phyloP scores from a whole-genome alignment of 139 green algal species.

The Gonium pectorale region DNA sequence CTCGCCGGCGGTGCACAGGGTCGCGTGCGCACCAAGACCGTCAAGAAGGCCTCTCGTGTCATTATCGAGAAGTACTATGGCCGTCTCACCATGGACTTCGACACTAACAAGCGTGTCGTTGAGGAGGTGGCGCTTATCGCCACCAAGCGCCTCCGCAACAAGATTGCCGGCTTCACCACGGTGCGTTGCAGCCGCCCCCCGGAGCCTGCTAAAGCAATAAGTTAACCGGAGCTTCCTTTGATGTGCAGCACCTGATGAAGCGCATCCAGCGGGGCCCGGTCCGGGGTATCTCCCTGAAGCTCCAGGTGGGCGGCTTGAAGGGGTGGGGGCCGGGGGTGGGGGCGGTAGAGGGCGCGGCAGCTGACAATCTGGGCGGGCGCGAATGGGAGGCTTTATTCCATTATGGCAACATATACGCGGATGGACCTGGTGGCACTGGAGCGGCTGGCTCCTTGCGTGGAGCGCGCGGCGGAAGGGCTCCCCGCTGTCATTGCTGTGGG shows the following conservation, averaged over 20 bases:
- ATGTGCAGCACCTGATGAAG: slow-evolving; percentile 98
- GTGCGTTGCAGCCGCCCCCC: slow-evolving; percentile 63
- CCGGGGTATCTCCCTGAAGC: slow-evolving; percentile 99
- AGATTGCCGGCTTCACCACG: slow-evolving; percentile 99
- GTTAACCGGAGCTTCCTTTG: background rate
- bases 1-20: no score
- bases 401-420: no score
- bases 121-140: slow-evolving; percentile 99
- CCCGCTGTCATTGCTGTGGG: no score
- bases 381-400: no score
- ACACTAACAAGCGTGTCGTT: slow-evolving; percentile 97
- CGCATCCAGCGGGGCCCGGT: slow-evolving; percentile 98
- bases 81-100: slow-evolving; percentile 95
- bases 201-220: no score
- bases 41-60: slow-evolving; percentile 96
- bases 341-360: no score
- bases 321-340: no score
- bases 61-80: slow-evolving; percentile 99
- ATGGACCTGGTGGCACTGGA: no score
- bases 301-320: slow-evolving; percentile 78
- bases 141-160: slow-evolving; percentile 98
- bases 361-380: no score
- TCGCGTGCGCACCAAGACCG: slow-evolving; percentile 99
- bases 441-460: no score
- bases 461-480: no score